These are phyloP conservation scores for Marvania coccoides DNA, from an alignment of 139 green algal genomes.

Conservation along the genomic window DNA sequence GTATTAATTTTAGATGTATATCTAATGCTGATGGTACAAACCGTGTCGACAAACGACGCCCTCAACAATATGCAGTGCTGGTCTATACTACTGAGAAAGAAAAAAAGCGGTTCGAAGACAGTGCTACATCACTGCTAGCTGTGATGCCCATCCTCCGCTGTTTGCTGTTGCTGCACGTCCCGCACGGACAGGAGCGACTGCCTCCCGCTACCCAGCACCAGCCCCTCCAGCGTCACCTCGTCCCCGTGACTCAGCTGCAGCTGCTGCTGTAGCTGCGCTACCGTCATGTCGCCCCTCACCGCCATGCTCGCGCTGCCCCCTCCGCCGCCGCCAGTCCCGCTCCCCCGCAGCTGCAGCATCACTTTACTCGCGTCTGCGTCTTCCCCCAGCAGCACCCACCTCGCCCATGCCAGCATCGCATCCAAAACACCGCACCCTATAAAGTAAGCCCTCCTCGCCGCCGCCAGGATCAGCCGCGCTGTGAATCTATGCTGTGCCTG, in stretches of 20 bases:
- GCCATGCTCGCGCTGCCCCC: neutral
- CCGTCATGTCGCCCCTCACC: neutral
- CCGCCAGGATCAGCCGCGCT: neutral
- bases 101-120: no score
- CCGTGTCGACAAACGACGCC: no score
- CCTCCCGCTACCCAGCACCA: no score
- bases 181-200: no score
- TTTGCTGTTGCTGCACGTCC: no score
- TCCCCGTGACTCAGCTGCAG: neutral
- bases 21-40: no score
- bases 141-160: no score
- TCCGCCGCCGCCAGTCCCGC: neutral
- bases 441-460: neutral
- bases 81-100: no score
- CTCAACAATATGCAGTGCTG: no score
- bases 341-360: neutral
- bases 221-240: neutral
- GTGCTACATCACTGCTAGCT: no score
- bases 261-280: neutral
- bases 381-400: neutral
- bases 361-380: neutral
- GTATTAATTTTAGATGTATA: no score
- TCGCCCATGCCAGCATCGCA: neutral
- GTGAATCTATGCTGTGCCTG: neutral
- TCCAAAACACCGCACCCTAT: neutral